Percentiles rank a stretch among this genome's conserved stretches.
Evolutionary conservation across 2,329 filamentous ascomycete genomes (phyloP).

Genomic region (Zasmidium angulare): DNA sequence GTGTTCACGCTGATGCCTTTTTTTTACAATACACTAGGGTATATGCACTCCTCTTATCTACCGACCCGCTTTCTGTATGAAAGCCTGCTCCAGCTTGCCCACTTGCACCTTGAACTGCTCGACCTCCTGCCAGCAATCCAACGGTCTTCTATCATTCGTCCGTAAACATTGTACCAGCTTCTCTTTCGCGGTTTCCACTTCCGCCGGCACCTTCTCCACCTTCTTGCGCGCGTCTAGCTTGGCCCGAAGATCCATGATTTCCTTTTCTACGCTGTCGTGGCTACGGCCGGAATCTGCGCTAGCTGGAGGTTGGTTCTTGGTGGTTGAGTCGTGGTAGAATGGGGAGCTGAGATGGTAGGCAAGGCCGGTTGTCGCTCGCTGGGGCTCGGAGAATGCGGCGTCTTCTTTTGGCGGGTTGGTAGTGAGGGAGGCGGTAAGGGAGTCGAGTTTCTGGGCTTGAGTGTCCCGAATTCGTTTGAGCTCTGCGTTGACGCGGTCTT

Average conservation of each 20-base stretch:
- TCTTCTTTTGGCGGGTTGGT: constrained; percentile 37
- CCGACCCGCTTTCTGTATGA: constrained; percentile 76
- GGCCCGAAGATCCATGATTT: constrained; percentile 56
- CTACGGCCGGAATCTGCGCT: constrained; percentile 48
- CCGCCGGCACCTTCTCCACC: constrained; percentile 64
- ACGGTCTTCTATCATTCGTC: constrained; percentile 78
- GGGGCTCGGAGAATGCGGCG: constrained; percentile 20
- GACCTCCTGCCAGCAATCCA: constrained; percentile 94
- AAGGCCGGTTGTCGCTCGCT: constrained; percentile 28
- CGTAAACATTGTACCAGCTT: constrained; percentile 78
- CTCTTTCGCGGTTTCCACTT: constrained; percentile 71
- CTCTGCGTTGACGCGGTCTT: constrained; percentile 81
- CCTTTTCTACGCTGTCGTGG: constrained; percentile 54
- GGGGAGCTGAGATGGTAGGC: constrained; percentile 34
- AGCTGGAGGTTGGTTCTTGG: constrained; percentile 36
- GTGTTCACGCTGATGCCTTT: background rate
- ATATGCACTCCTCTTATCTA: constrained; percentile 10
- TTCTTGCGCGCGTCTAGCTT: constrained; percentile 56
- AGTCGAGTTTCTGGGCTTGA: constrained; percentile 67
- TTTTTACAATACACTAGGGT: constrained; percentile 2
- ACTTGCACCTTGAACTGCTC: constrained; percentile 89
- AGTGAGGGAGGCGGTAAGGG: constrained; percentile 60
- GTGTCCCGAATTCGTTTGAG: constrained; percentile 74
- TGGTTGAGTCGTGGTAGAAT: constrained; percentile 39
- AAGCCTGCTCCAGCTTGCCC: constrained; percentile 76